These are phyloP conservation scores for Elsinoe necatrix DNA, from an alignment of 2,329 filamentous ascomycete species.

Conservation along the genomic window DNA sequence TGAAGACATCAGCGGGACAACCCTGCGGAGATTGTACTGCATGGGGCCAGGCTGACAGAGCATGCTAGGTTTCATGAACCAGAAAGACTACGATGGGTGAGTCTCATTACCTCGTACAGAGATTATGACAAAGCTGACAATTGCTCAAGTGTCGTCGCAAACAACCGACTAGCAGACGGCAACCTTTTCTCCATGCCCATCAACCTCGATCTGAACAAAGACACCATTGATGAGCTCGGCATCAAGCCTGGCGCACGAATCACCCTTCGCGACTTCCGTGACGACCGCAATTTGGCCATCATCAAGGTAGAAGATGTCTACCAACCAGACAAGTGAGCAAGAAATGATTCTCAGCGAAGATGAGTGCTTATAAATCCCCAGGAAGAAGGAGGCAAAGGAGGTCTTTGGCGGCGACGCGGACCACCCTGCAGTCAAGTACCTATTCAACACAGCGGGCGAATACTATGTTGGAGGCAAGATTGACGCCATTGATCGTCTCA, in stretches of 20 bases:
- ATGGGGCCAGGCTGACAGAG: background rate
- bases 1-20: slow-evolving; percentile 23
- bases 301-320: slow-evolving; percentile 94
- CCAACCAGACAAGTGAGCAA: slow-evolving; percentile 74
- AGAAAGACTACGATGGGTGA: slow-evolving; percentile 93
- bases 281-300: slow-evolving; percentile 93
- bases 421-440: slow-evolving; percentile 87
- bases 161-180: slow-evolving; percentile 78
- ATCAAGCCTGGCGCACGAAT: slow-evolving; percentile 75
- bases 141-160: slow-evolving; percentile 65
- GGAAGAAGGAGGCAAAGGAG: slow-evolving; percentile 79
- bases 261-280: slow-evolving; percentile 87
- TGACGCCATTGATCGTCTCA: slow-evolving; percentile 86
- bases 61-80: slow-evolving; percentile 77
- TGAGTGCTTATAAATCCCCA: slow-evolving; percentile 31
- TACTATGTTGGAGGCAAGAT: slow-evolving; percentile 95
- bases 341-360: slow-evolving; percentile 27
- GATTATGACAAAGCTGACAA: slow-evolving; percentile 24
- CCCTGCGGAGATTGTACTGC: background rate
- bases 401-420: slow-evolving; percentile 90
- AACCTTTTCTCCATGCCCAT: slow-evolving; percentile 96
- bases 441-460: slow-evolving; percentile 70
- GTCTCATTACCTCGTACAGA: slow-evolving; percentile 21
- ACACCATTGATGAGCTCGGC: slow-evolving; percentile 63
- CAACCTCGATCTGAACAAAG: slow-evolving; percentile 73